Conservation (phyloP, 176 grass and related monocot species). For the Hordeum marinum region DNA sequence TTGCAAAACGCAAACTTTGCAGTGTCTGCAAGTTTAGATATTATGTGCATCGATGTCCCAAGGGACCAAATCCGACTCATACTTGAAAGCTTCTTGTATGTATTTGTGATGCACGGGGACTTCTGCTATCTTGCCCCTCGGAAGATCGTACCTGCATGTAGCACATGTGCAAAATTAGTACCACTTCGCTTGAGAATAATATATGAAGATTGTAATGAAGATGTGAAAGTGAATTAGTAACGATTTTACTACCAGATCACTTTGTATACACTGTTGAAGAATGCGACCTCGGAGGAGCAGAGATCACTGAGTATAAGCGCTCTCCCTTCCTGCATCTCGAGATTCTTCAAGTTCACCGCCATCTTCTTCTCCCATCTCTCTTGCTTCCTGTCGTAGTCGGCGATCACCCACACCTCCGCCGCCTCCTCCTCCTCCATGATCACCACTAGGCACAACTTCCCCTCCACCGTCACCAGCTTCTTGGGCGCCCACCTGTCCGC, state of each 20-base stretch:
- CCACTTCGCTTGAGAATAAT: background rate
- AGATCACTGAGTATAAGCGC: background rate
- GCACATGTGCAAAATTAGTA: background rate
- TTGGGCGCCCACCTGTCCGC: constrained; percentile 1
- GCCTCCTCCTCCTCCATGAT: background rate
- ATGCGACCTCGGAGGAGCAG: background rate
- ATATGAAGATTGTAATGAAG: background rate
- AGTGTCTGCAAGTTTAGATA: too few relatives aligned
- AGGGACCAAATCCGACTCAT: constrained; percentile 26
- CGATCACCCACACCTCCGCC: constrained; percentile 18
- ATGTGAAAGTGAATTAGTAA: background rate
- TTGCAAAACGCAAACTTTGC: too few relatives aligned
- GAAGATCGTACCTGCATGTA: constrained; percentile 24
- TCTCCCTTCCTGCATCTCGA: background rate
- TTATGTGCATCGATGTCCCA: background rate
- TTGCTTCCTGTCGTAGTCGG: background rate
- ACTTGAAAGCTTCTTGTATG: constrained; percentile 29
- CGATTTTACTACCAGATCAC: constrained; percentile 20
- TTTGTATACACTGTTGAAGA: background rate
- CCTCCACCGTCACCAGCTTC: constrained; percentile 22
- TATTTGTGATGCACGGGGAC: background rate
- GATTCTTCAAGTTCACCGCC: background rate
- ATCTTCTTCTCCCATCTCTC: constrained; percentile 36
- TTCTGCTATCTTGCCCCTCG: constrained; percentile 6
- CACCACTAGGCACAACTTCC: constrained; percentile 31